A percentile compares a stretch with the other conserved stretches of the same genome.
phyloP scores from a whole-genome alignment of 2,329 filamentous ascomycete species.

The Didymella arachidicola region DNA sequence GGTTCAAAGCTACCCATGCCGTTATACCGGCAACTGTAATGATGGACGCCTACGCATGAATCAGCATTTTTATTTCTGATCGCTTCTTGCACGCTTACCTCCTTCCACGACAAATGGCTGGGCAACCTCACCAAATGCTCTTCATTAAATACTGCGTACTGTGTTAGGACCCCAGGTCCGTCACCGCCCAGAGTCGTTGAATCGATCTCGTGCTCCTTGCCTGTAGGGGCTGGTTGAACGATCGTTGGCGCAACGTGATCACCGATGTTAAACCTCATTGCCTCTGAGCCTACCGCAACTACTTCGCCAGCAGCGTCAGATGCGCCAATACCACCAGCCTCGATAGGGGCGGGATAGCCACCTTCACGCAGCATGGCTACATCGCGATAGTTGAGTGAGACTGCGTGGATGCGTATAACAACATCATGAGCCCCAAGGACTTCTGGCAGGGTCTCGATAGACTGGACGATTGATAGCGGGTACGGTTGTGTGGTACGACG shows the following conservation, averaged over 20 bases:
- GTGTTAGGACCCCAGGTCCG: not conserved
- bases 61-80: not conserved
- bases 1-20: not conserved
- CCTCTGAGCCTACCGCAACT: slow-evolving; percentile 27
- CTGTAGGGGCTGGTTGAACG: not conserved
- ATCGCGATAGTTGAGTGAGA: slow-evolving; percentile 26
- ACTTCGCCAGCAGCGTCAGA: slow-evolving; percentile 40
- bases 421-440: slow-evolving; percentile 26
- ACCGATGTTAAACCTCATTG: slow-evolving; percentile 27
- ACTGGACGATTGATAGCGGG: slow-evolving; percentile 17
- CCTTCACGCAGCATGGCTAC: slow-evolving; percentile 33
- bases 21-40: not conserved
- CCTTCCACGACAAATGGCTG: not conserved
- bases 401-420: slow-evolving; percentile 36
- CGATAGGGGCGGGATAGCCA: slow-evolving; percentile 23
- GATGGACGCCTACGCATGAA: not conserved
- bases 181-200: not conserved
- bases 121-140: not conserved
- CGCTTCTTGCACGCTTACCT: not conserved
- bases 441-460: slow-evolving; percentile 26
- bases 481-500: slow-evolving; percentile 26
- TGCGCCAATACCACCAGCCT: slow-evolving; percentile 26
- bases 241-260: slow-evolving; percentile 33
- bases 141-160: not conserved
- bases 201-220: not conserved